Conservation (phyloP, 176 grass and related monocot species). For the Phoenix dactylifera region DNA sequence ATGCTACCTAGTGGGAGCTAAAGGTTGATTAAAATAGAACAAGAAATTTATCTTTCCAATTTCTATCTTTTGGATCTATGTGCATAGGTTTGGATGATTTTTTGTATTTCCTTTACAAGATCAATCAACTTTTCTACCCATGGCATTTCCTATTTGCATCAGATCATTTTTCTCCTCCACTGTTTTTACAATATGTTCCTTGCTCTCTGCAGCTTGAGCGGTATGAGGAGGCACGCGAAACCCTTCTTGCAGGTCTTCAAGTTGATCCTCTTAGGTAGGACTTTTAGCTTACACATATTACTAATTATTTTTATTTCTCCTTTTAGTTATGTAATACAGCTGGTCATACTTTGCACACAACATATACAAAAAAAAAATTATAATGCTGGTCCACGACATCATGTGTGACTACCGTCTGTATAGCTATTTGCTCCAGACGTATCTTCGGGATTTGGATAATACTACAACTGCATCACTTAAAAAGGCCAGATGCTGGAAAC, state of each 20-base stretch:
- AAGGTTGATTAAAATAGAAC: too few relatives aligned
- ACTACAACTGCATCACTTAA: conserved; percentile 42
- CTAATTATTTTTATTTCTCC: neutral
- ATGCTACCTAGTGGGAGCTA: too few relatives aligned
- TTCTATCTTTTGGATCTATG: too few relatives aligned
- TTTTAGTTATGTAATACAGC: neutral
- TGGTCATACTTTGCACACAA: too few relatives aligned
- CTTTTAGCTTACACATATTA: conserved; percentile 1
- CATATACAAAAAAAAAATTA: neutral
- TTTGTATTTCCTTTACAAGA: too few relatives aligned
- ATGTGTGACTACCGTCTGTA: conserved; percentile 4
- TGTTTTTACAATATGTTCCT: conserved; percentile 9
- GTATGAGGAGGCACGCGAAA: conserved; percentile 64
- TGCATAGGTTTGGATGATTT: too few relatives aligned
- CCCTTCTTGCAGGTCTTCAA: conserved; percentile 85
- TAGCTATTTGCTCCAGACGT: conserved; percentile 63
- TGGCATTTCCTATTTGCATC: too few relatives aligned
- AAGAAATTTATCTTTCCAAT: too few relatives aligned
- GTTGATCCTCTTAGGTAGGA: conserved; percentile 81
- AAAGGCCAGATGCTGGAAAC: conserved; percentile 37
- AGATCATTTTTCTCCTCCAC: conserved; percentile 2
- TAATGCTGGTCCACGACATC: conserved; percentile 3
- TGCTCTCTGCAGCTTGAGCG: conserved; percentile 55
- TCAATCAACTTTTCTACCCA: too few relatives aligned
- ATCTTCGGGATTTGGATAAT: conserved; percentile 59